Conservation (phyloP, 441 rosid species). For the Brassica balearica region DNA sequence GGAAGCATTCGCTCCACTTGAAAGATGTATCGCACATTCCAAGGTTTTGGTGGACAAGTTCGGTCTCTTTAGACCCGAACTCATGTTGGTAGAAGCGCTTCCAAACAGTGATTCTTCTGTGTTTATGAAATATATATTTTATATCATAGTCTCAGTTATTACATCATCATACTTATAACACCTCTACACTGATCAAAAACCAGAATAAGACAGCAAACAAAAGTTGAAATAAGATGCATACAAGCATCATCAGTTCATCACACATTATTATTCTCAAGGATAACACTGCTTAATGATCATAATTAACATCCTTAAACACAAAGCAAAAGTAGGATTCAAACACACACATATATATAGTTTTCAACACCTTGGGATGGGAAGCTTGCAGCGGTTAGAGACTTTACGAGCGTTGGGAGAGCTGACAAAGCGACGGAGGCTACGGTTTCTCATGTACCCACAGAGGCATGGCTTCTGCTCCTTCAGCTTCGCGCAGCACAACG, state of each 20-base stretch:
- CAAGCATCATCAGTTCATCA: slow-evolving; percentile 25
- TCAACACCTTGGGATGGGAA: slow-evolving; percentile 59
- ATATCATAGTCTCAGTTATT: slow-evolving; percentile 24
- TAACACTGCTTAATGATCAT: neutral
- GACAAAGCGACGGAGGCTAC: slow-evolving; percentile 46
- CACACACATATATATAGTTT: neutral
- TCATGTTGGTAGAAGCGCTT: too few relatives aligned
- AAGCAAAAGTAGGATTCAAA: slow-evolving; percentile 23
- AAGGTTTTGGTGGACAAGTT: neutral
- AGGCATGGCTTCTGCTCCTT: slow-evolving; percentile 66
- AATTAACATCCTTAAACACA: slow-evolving; percentile 25
- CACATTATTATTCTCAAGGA: slow-evolving; percentile 37
- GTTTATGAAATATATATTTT: slow-evolving; percentile 17
- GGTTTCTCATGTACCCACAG: slow-evolving; percentile 60
- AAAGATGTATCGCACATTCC: neutral
- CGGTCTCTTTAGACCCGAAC: neutral
- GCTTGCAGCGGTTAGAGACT: slow-evolving; percentile 49
- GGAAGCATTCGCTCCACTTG: neutral
- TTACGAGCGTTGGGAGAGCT: slow-evolving; percentile 53
- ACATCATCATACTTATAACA: slow-evolving; percentile 20
- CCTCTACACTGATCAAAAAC: slow-evolving; percentile 18
- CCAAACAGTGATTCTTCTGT: slow-evolving; percentile 29
- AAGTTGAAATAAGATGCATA: slow-evolving; percentile 34
- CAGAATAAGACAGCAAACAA: slow-evolving; percentile 26
- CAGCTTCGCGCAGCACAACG: slow-evolving; percentile 54